Evolutionary conservation across 257 asterid genomes (phyloP), one percentile per base, ranked within the genome.

Genomic region (Gentiana macrophylla): DNA sequence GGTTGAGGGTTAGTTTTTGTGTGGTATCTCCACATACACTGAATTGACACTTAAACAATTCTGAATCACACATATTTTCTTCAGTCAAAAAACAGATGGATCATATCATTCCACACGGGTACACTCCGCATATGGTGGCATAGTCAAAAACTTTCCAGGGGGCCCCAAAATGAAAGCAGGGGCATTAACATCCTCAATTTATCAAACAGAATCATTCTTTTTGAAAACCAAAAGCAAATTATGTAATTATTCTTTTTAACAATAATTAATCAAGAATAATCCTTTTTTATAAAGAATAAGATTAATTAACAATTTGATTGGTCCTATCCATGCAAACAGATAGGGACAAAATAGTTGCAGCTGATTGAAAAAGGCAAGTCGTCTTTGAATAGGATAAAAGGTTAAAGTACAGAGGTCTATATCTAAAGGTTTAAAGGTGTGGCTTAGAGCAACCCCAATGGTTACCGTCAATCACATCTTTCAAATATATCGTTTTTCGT

Each of bases 291-390:
- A 15, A 15, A 8, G 24, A 8, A 10, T 15, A 3, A 12, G 24
- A 3, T 4, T 1, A 3, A 32, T 4, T 2, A 3, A 11, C 24
- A 7, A 4, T 6, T 50, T 61, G 76, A 74, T 64, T 55, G 59
- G 37, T 4, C 12, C 32, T 63, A 80, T 70, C 68, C 72, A 62
- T 45, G 35, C 32, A 50, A 2, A 1, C 36, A 54, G 2, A 59
- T 12, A 37, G 37, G 67, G 75, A 64, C 69, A 70, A 61, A 63
- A 33, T 52, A 10, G 44, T 41, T 8, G 33, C 46, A 61, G 75
- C 24, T 49, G 62, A 67, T 35, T 36, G 35, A 62, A 63, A 63
- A 69, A 45, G 62, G 67, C 37, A 55, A 50, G 72, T 73, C 77
- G 43, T 67, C n/a, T 54, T 74, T 77, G 65, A 37, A 60, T 68